Evolutionary conservation across 2,329 filamentous ascomycete genomes (phyloP).

Genomic region (Hymenoscyphus albidus): DNA sequence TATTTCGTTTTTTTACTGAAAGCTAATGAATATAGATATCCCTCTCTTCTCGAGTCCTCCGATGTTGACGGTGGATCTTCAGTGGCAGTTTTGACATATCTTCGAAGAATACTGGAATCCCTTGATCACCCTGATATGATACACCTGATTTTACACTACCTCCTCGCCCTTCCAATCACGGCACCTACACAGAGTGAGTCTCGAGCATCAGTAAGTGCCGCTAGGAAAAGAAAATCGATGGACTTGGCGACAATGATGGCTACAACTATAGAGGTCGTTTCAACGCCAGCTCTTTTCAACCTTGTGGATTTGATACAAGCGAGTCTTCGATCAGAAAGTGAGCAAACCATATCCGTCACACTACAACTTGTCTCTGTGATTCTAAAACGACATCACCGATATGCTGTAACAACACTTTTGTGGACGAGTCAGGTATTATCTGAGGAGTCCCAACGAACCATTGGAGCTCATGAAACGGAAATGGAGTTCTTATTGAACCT

Average conservation of each 20-base stretch:
- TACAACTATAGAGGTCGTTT: constrained; percentile 66
- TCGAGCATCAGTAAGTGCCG: constrained; percentile 58
- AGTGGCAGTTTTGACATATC: constrained; percentile 89
- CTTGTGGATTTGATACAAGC: constrained; percentile 86
- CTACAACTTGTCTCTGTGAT: constrained; percentile 84
- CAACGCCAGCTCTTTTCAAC: constrained; percentile 85
- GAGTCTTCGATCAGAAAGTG: constrained; percentile 77
- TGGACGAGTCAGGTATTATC: constrained; percentile 58
- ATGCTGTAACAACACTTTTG: constrained; percentile 74
- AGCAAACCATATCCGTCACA: constrained; percentile 86
- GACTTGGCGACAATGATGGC: constrained; percentile 79
- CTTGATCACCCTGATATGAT: constrained; percentile 93
- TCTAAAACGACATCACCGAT: constrained; percentile 80
- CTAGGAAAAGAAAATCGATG: constrained; percentile 82
- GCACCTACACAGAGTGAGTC: constrained; percentile 30
- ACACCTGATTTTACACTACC: constrained; percentile 87
- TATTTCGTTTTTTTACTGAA: neutral
- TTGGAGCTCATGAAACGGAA: constrained; percentile 72
- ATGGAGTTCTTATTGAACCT: constrained; percentile 67
- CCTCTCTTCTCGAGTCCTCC: constrained; percentile 91
- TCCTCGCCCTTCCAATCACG: constrained; percentile 72
- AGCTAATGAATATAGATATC: constrained; percentile 60
- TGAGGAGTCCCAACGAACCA: constrained; percentile 57
- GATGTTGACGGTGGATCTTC: constrained; percentile 96
- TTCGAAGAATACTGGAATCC: constrained; percentile 84